These are phyloP conservation scores for Ulmus americana DNA, from an alignment of 331 rosid genomes.

Conservation along the genomic window DNA sequence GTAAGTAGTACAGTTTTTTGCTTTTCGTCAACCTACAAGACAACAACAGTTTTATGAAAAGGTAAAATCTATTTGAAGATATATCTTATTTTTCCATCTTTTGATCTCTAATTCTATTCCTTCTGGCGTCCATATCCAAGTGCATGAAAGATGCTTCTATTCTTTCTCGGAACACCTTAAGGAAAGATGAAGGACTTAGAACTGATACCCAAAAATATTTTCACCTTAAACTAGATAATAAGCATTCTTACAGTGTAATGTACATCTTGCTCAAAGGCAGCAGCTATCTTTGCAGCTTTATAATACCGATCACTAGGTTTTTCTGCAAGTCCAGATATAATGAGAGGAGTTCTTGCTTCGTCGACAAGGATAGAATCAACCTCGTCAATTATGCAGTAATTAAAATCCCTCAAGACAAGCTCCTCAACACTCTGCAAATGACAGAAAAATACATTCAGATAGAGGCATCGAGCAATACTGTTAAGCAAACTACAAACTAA, in stretches of 20 bases:
- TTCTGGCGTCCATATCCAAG: no score
- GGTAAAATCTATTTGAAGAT: not conserved
- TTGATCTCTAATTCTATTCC: not conserved
- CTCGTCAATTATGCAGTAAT: slow-evolving; percentile 90
- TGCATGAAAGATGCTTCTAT: not conserved
- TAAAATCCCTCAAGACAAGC: slow-evolving; percentile 83
- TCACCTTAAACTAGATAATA: not conserved
- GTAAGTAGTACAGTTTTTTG: slow-evolving; percentile 76
- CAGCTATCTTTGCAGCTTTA: slow-evolving; percentile 91
- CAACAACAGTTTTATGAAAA: slow-evolving; percentile 1
- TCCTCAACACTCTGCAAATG: slow-evolving; percentile 80
- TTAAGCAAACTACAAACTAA: slow-evolving; percentile 9
- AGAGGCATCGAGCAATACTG: not conserved
- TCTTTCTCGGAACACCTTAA: no score
- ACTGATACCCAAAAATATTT: not conserved
- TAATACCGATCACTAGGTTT: slow-evolving; percentile 82
- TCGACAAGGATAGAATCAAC: slow-evolving; percentile 97
- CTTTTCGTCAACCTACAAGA: slow-evolving; percentile 76
- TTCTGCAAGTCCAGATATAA: slow-evolving; percentile 97
- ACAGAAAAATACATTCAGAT: slow-evolving; percentile 33
- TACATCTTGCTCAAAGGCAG: slow-evolving; percentile 77
- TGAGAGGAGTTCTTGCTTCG: slow-evolving; percentile 98
- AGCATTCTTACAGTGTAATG: slow-evolving; percentile 78
- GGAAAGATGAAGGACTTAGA: no score
- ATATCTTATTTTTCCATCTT: slow-evolving; percentile 6